These are phyloP conservation scores for Calonectria pauciramosa DNA, from an alignment of 2,329 filamentous ascomycete species.

Conservation along the genomic window DNA sequence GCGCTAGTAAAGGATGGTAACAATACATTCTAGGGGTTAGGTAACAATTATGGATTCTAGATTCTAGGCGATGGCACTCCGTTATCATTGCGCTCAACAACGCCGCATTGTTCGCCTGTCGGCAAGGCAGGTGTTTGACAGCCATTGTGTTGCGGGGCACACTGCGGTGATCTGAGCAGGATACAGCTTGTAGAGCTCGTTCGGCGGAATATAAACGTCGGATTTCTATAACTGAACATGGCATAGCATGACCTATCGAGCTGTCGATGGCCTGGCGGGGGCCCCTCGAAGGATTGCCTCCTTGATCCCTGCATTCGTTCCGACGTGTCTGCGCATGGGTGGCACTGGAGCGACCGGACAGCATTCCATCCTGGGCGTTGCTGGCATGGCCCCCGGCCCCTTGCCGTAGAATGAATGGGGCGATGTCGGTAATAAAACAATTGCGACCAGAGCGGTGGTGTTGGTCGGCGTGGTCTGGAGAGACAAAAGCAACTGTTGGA, in stretches of 20 bases:
- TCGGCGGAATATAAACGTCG: neutral
- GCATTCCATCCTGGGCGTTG: neutral
- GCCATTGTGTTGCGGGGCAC: neutral
- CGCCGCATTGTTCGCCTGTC: neutral
- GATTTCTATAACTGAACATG: neutral
- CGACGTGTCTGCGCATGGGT: neutral
- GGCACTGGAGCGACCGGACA: neutral
- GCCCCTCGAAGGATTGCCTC: neutral
- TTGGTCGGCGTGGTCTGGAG: neutral
- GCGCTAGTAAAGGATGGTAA: neutral
- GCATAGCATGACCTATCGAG: neutral
- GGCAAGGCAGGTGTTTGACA: neutral
- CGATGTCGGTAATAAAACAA: conserved; percentile 1
- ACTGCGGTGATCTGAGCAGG: neutral
- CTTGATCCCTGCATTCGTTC: neutral
- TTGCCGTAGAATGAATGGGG: neutral
- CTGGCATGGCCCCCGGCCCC: neutral
- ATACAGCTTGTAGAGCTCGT: neutral
- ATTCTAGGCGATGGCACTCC: neutral
- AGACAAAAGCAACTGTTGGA: neutral
- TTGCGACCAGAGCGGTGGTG: conserved; percentile 3
- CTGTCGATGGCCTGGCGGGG: neutral
- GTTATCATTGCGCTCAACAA: neutral
- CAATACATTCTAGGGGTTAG: neutral
- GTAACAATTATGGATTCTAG: neutral